phyloP scores from a whole-genome alignment of 495 filamentous ascomycete species.

The Monascus purpureus region DNA sequence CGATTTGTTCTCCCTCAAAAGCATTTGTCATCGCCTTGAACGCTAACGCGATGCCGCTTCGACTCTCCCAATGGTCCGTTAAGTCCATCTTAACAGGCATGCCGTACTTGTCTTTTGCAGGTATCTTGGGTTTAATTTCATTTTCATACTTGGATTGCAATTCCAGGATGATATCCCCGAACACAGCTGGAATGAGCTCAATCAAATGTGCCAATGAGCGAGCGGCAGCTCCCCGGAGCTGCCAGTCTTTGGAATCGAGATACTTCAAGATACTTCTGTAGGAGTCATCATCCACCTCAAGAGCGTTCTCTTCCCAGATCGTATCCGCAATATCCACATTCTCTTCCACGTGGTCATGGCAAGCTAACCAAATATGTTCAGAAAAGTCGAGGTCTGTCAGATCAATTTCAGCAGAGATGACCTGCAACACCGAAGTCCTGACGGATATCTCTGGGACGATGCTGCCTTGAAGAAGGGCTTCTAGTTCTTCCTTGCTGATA shows the following conservation, averaged over 20 bases:
- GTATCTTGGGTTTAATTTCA: slow-evolving; percentile 64
- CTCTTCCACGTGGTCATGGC: slow-evolving; percentile 80
- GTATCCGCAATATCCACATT: slow-evolving; percentile 69
- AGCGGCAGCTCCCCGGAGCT: slow-evolving; percentile 72
- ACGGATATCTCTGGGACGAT: slow-evolving; percentile 71
- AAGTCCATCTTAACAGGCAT: slow-evolving; percentile 79
- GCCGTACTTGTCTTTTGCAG: slow-evolving; percentile 78
- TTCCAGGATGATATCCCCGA: slow-evolving; percentile 41
- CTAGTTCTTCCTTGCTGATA: slow-evolving; percentile 54
- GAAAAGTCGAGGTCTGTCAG: slow-evolving; percentile 73
- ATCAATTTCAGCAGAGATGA: slow-evolving; percentile 80
- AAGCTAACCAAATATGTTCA: slow-evolving; percentile 85
- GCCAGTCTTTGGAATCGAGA: slow-evolving; percentile 58
- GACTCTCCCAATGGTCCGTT: slow-evolving; percentile 75
- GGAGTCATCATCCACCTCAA: slow-evolving; percentile 54
- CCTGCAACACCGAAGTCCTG: slow-evolving; percentile 75
- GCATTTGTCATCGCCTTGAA: slow-evolving; percentile 63
- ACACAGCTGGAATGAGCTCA: slow-evolving; percentile 38
- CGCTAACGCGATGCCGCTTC: slow-evolving; percentile 76
- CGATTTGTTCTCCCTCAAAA: slow-evolving; percentile 54
- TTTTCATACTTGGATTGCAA: slow-evolving; percentile 58
- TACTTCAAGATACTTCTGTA: slow-evolving; percentile 58
- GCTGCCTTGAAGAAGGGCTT: slow-evolving; percentile 53
- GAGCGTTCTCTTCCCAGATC: slow-evolving; percentile 89
- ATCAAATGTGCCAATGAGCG: slow-evolving; percentile 65